Evolutionary conservation across 495 filamentous ascomycete species (phyloP), one percentile per base, ranked within the genome.

Genomic region (Opeltia flavorubescens): DNA sequence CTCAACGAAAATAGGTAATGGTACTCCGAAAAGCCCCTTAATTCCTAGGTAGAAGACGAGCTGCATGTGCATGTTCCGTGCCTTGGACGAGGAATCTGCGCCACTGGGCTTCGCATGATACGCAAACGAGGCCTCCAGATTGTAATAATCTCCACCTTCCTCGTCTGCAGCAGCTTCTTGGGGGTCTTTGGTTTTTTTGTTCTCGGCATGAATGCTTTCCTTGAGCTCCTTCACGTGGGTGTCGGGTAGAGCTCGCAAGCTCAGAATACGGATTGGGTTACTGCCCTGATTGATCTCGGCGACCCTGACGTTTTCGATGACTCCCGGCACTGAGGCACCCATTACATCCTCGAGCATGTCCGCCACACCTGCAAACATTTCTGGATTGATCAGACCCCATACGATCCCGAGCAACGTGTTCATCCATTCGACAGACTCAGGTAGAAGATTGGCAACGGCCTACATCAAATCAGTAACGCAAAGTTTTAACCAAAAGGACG

Each of bases 41-140:
- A 94, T 71, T 39, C 89, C 89, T 8, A 94, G 68, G 54, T 94
- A 96, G 60, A 96, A 96, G 1, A 95, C 78, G 25, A 95, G 61
- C 55, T 94, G 82, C 86, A 96, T 94, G 55, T 94, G 88, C 86
- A 95, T 94, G 59, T 95, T 95, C 50, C 82, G 75, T 13, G 86
- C 86, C 57, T 84, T 94, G 17, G 80, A 78, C 5, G 83, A 82
- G 5, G 84, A 67, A 17, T 77, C 70, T 40, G 53, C 48, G 12
- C 68, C 64, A n/a, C 72, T 77, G 2, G 89, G 87, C 52, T 78
- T 76, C 4, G 89, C 87, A 56, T 95, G 86, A 58, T 96, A 96
- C 0, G 88, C 89, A 60, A 96, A 84, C 0, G 86, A 83, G n/a
- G 79, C 79, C 59, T 96, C 89, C 39, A 96, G 68, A 48, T 96